Evolutionary conservation across 2,329 filamentous ascomycete genomes (phyloP).

Genomic region (Zasmidium cellare): DNA sequence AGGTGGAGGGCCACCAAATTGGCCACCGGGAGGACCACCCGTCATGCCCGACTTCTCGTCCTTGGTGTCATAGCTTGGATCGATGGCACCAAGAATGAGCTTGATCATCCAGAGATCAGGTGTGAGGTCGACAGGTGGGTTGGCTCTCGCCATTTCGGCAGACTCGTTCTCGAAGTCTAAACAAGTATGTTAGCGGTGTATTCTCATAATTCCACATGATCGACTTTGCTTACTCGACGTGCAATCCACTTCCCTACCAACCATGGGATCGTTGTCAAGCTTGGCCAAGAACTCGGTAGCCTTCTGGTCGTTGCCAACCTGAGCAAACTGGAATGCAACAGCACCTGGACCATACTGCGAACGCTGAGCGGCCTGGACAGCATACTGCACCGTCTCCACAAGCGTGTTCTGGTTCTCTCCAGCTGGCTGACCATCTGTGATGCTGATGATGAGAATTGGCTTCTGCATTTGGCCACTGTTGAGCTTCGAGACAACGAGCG

Average conservation of each 20-base stretch:
- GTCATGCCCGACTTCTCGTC: slow-evolving; percentile 55
- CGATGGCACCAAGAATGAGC: slow-evolving; percentile 66
- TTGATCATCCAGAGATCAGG: slow-evolving; percentile 68
- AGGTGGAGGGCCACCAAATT: slow-evolving; percentile 28
- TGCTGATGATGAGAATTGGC: slow-evolving; percentile 64
- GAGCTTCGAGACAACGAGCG: slow-evolving; percentile 57
- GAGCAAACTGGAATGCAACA: slow-evolving; percentile 68
- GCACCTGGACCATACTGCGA: slow-evolving; percentile 55
- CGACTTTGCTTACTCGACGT: slow-evolving; percentile 61
- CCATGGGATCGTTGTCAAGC: slow-evolving; percentile 63
- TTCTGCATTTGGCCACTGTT: slow-evolving; percentile 57
- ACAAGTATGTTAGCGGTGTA: slow-evolving; percentile 16
- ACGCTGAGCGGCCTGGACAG: slow-evolving; percentile 52
- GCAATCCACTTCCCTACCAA: slow-evolving; percentile 65
- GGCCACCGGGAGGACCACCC: slow-evolving; percentile 21
- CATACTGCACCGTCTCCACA: slow-evolving; percentile 58
- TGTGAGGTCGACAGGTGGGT: slow-evolving; percentile 63
- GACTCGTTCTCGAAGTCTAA: slow-evolving; percentile 67
- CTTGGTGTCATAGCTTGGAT: slow-evolving; percentile 64
- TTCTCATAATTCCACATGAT: not conserved
- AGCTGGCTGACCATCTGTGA: slow-evolving; percentile 67
- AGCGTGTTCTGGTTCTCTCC: slow-evolving; percentile 60
- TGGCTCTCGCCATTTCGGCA: slow-evolving; percentile 63
- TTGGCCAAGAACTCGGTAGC: slow-evolving; percentile 64
- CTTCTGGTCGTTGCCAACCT: slow-evolving; percentile 66